Conservation (phyloP, 2,329 filamentous ascomycete species). For the Sodiomyces alkalinus region DNA sequence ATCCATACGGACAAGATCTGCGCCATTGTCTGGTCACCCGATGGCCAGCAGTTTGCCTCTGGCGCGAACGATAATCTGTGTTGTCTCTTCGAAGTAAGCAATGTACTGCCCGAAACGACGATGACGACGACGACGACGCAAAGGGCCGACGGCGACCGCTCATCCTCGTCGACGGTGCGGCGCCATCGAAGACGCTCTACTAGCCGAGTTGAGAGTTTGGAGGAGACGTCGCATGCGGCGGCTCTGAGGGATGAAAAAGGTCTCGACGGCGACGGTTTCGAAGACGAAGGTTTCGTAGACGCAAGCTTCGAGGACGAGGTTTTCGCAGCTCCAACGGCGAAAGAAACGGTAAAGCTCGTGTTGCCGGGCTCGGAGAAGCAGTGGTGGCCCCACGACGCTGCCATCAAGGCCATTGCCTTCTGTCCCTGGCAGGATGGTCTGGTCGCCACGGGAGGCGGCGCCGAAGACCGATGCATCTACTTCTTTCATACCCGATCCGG, state of each 20-base stretch:
- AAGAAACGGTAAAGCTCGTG: slow-evolving; percentile 29
- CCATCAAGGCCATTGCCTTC: slow-evolving; percentile 93
- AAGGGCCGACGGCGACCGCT: slow-evolving; percentile 5
- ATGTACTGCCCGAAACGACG: slow-evolving; percentile 30
- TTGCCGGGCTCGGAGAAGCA: slow-evolving; percentile 47
- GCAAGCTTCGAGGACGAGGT: slow-evolving; percentile 6
- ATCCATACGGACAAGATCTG: slow-evolving; percentile 85
- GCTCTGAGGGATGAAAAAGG: background rate
- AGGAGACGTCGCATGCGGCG: background rate
- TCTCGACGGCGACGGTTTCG: background rate
- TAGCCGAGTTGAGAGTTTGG: background rate
- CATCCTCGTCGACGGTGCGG: background rate
- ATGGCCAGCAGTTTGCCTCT: slow-evolving; percentile 65
- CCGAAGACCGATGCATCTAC: slow-evolving; percentile 88
- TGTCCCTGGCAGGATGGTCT: slow-evolving; percentile 85
- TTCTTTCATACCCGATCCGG: slow-evolving; percentile 86
- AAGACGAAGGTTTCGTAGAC: slow-evolving; percentile 1
- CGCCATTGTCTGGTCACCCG: slow-evolving; percentile 73
- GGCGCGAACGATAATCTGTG: slow-evolving; percentile 90
- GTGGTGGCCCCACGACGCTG: slow-evolving; percentile 65
- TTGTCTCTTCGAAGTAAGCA: slow-evolving; percentile 58
- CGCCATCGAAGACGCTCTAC: background rate
- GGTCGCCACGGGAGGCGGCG: slow-evolving; percentile 81
- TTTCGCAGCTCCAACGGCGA: slow-evolving; percentile 13
- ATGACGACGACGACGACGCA: no score